phyloP scores from a whole-genome alignment of 305 asterid genomes.

The Fraxinus albicans region DNA sequence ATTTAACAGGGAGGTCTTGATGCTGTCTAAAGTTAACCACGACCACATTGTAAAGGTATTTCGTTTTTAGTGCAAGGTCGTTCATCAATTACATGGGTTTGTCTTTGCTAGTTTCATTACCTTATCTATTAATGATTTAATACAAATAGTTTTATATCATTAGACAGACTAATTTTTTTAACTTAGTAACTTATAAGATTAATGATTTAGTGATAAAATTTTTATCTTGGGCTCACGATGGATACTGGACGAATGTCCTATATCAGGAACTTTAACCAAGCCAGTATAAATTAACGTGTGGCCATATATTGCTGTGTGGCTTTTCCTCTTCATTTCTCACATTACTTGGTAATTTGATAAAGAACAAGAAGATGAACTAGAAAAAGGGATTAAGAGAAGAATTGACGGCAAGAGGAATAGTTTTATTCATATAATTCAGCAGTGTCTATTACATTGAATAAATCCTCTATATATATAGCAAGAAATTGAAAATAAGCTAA shows the following conservation, averaged over 20 bases:
- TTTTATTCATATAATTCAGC: too few relatives aligned
- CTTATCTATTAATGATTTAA: not conserved
- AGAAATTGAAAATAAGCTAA: too few relatives aligned
- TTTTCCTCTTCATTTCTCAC: not conserved
- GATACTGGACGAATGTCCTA: not conserved
- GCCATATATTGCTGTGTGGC: not conserved
- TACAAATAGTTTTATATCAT: not conserved
- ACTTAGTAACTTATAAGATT: not conserved
- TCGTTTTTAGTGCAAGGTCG: not conserved
- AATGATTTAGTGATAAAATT: not conserved
- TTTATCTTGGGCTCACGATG: not conserved
- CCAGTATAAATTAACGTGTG: not conserved
- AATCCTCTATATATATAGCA: too few relatives aligned
- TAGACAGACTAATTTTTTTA: not conserved
- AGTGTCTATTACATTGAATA: too few relatives aligned
- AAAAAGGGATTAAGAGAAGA: too few relatives aligned
- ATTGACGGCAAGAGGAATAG: too few relatives aligned
- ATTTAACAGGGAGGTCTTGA: constrained; percentile 52
- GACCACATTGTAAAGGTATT: constrained; percentile 60
- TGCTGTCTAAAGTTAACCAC: constrained; percentile 53
- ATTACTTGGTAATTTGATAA: not conserved
- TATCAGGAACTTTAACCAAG: not conserved
- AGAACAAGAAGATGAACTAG: too few relatives aligned
- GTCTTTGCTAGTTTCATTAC: not conserved
- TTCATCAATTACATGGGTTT: not conserved